Evolutionary conservation across 441 rosid species (phyloP).

Genomic region (Gossypium schwendimanii): DNA sequence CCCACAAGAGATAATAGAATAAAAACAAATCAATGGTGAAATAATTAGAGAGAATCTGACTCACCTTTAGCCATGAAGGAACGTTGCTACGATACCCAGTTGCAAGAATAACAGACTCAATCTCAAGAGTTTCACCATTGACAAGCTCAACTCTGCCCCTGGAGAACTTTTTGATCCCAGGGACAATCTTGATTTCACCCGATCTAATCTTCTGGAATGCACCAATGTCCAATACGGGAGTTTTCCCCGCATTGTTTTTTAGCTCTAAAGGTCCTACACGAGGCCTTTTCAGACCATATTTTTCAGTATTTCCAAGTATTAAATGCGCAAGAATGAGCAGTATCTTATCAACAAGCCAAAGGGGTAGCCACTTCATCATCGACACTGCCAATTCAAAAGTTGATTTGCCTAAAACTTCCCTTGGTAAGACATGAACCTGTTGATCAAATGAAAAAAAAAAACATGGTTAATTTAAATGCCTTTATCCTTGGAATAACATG

Average conservation of each 20-base stretch:
- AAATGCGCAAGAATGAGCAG: conserved; percentile 42
- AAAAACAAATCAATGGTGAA: not conserved
- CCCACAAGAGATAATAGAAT: not conserved
- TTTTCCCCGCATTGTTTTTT: conserved; percentile 57
- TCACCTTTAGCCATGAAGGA: conserved; percentile 82
- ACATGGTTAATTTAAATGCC: not conserved
- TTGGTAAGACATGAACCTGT: conserved; percentile 81
- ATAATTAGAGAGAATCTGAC: not conserved
- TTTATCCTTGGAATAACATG: not conserved
- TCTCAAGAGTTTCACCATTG: conserved; percentile 42
- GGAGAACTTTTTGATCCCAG: conserved; percentile 53
- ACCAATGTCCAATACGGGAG: conserved; percentile 75
- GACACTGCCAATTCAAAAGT: conserved; percentile 49
- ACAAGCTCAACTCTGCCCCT: conserved; percentile 52
- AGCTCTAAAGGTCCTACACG: conserved; percentile 50
- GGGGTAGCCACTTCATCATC: conserved; percentile 55
- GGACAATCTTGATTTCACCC: conserved; percentile 56
- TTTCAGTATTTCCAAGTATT: conserved; percentile 45
- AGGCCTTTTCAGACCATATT: conserved; percentile 58
- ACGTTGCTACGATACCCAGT: conserved; percentile 91
- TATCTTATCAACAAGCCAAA: conserved; percentile 60
- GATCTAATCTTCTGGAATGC: conserved; percentile 52
- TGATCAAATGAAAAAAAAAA: not conserved
- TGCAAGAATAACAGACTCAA: conserved; percentile 70
- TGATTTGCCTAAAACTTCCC: conserved; percentile 65